Conservation (phyloP, 768 basidiomycete species). For the Pisolithus sp. region DNA sequence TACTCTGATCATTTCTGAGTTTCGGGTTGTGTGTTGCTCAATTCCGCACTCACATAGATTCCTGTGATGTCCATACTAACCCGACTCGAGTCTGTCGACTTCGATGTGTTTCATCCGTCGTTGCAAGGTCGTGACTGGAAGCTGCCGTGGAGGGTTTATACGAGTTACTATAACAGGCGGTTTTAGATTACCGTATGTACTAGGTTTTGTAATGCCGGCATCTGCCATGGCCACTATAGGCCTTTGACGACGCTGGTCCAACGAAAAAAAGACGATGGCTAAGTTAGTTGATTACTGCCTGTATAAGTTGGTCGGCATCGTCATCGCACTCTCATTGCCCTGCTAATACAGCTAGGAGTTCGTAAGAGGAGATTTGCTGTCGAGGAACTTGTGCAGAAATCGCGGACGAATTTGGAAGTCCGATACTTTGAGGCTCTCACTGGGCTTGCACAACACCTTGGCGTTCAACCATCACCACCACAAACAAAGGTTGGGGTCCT, state of each 20-base stretch:
- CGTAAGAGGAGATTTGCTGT: no score
- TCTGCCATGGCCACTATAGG: slow-evolving; percentile 3
- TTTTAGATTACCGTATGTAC: slow-evolving; percentile 21
- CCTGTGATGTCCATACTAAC: slow-evolving; percentile 60
- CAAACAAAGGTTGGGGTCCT: slow-evolving; percentile 23
- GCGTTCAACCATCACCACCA: slow-evolving; percentile 28
- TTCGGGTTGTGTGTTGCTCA: background rate
- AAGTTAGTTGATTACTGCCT: no score
- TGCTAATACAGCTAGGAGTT: no score
- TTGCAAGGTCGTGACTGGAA: slow-evolving; percentile 69
- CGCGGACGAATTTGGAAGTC: slow-evolving; percentile 30
- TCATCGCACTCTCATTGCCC: no score
- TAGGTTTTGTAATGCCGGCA: slow-evolving; percentile 26
- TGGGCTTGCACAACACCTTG: slow-evolving; percentile 27
- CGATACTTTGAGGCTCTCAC: slow-evolving; percentile 26
- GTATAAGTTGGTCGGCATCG: no score
- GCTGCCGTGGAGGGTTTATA: slow-evolving; percentile 69
- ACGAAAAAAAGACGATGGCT: no score
- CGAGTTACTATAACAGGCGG: slow-evolving; percentile 40
- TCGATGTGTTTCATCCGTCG: slow-evolving; percentile 62
- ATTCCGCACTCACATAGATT: slow-evolving; percentile 37
- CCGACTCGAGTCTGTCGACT: slow-evolving; percentile 61
- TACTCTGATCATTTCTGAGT: slow-evolving; percentile 3
- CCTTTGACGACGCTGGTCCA: background rate
- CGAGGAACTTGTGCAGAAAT: slow-evolving; percentile 9